These are phyloP conservation scores for Litsea cubeba DNA, from an alignment of 164 flowering plant species.

Conservation along the genomic window DNA sequence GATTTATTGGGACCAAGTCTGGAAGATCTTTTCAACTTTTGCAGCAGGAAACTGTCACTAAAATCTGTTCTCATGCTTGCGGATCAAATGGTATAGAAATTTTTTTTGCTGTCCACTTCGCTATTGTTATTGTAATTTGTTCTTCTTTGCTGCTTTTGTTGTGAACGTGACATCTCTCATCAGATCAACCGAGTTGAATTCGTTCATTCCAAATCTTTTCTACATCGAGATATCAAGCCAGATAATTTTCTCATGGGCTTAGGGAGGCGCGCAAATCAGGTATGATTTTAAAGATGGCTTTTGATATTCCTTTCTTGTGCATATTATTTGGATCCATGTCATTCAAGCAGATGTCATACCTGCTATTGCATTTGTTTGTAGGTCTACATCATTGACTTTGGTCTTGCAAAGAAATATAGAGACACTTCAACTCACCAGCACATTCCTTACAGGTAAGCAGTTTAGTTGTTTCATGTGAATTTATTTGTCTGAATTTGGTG, in stretches of 20 bases:
- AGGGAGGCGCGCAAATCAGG: constrained; percentile 91
- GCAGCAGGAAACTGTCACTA: constrained; percentile 79
- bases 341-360: background rate
- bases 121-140: background rate
- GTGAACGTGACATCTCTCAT: background rate
- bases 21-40: constrained; percentile 90
- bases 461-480: too few species aligned
- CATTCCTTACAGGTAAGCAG: constrained; percentile 74
- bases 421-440: constrained; percentile 57
- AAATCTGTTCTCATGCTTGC: constrained; percentile 95
- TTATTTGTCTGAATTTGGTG: too few species aligned
- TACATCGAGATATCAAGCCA: constrained; percentile 90
- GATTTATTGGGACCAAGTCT: constrained; percentile 93
- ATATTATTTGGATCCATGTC: background rate
- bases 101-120: background rate
- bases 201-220: constrained; percentile 74
- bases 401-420: constrained; percentile 60
- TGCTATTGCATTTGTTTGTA: constrained; percentile 15
- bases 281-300: constrained; percentile 13
- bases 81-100: constrained; percentile 69
- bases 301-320: background rate
- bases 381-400: constrained; percentile 62
- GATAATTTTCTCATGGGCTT: constrained; percentile 91
- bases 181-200: constrained; percentile 88
- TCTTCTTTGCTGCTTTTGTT: background rate